Conservation (phyloP, 169 alveolate genomes). For the Plasmodium inui region DNA sequence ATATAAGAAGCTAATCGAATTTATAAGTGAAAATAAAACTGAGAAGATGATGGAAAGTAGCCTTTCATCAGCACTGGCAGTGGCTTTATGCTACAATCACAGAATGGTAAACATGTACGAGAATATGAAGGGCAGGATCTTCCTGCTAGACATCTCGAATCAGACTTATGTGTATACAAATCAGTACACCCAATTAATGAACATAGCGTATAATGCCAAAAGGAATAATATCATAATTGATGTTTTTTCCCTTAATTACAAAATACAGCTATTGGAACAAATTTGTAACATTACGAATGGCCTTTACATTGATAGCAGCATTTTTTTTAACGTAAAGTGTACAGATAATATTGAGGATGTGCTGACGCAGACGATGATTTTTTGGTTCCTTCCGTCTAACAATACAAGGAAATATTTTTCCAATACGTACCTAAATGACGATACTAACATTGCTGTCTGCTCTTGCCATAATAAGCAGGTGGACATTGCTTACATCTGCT, state of each 20-base stretch:
- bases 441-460: constrained; percentile 88
- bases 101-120: constrained; percentile 58
- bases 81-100: constrained; percentile 62
- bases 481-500: constrained; percentile 88
- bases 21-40: constrained; percentile 44
- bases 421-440: constrained; percentile 84
- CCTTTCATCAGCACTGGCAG: constrained; percentile 48
- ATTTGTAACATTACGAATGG: constrained; percentile 74
- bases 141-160: constrained; percentile 50
- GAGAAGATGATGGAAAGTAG: constrained; percentile 36
- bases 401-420: constrained; percentile 83
- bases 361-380: constrained; percentile 74
- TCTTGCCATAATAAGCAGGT: constrained; percentile 88
- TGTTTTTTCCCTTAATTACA: constrained; percentile 52
- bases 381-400: constrained; percentile 87
- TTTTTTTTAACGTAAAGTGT: constrained; percentile 39
- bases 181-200: constrained; percentile 73
- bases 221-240: constrained; percentile 62
- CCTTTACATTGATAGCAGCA: constrained; percentile 51
- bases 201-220: constrained; percentile 74
- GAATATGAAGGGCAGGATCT: constrained; percentile 46
- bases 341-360: constrained; percentile 54
- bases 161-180: constrained; percentile 51
- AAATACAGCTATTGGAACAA: constrained; percentile 67
- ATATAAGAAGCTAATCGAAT: constrained; percentile 48